Percentiles rank a stretch among this genome's conserved stretches.
These are phyloP conservation scores for Pichia insulana DNA, from an alignment of 805 yeast species.

Conservation along the genomic window DNA sequence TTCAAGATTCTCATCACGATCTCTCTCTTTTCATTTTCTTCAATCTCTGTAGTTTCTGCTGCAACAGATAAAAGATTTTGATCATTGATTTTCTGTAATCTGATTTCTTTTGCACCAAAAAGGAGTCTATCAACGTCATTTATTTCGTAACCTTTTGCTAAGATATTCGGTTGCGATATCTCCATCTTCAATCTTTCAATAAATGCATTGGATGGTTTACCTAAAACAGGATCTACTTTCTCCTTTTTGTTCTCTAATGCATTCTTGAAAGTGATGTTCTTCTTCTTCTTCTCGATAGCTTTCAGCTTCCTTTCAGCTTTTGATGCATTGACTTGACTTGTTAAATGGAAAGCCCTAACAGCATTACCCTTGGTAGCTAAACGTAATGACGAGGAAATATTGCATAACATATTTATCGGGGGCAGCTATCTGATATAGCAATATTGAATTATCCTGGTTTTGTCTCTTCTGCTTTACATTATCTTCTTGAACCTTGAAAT, in stretches of 20 bases:
- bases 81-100: conserved; percentile 27
- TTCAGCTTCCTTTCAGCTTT: conserved; percentile 12
- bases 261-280: conserved; percentile 22
- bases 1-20: conserved; percentile 64
- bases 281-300: conserved; percentile 20
- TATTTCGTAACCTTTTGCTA: conserved; percentile 50
- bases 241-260: conserved; percentile 19
- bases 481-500: neutral
- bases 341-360: conserved; percentile 4
- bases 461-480: neutral
- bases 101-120: conserved; percentile 67
- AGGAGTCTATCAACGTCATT: conserved; percentile 67
- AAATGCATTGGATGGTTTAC: conserved; percentile 58
- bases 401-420: neutral
- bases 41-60: conserved; percentile 19
- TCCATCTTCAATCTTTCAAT: conserved; percentile 58
- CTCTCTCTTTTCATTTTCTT: conserved; percentile 52
- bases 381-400: neutral
- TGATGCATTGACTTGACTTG: conserved; percentile 7
- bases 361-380: neutral
- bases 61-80: conserved; percentile 13
- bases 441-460: too few relatives aligned
- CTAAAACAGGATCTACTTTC: conserved; percentile 78
- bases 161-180: conserved; percentile 53
- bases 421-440: neutral